Conservation (phyloP, 2,329 filamentous ascomycete species). For the Sporothrix globosa region DNA sequence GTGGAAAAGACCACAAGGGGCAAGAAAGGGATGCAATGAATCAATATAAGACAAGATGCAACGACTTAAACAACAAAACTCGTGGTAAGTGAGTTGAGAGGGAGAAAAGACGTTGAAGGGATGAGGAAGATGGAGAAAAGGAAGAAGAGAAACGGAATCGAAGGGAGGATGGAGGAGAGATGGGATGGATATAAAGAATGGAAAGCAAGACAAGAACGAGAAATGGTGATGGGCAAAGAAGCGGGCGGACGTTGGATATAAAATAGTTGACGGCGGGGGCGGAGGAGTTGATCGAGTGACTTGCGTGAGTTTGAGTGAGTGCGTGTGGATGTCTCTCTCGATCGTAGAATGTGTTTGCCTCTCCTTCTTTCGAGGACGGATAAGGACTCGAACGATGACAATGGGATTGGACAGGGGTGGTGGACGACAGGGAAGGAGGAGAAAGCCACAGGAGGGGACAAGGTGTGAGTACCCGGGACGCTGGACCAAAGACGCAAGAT, state of each 20-base stretch:
- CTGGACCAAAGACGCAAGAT: constrained; percentile 21
- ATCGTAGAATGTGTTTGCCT: background rate
- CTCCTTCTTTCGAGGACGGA: background rate
- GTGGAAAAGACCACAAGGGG: background rate
- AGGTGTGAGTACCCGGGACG: constrained; percentile 1
- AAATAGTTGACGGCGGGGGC: constrained; percentile 25
- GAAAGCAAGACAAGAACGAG: constrained; percentile 22
- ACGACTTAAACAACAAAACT: background rate
- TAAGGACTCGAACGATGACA: constrained; percentile 4
- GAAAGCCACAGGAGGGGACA: constrained; percentile 17
- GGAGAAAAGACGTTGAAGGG: constrained; percentile 23
- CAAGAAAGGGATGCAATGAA: background rate
- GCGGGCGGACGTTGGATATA: constrained; percentile 32
- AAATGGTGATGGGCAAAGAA: constrained; percentile 30
- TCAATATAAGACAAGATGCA: constrained; percentile 10
- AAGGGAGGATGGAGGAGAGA: background rate
- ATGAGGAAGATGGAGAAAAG: constrained; percentile 24
- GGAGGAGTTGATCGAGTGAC: constrained; percentile 10
- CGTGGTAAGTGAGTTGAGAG: constrained; percentile 1
- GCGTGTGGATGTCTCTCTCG: constrained; percentile 15
- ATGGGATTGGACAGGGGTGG: constrained; percentile 20
- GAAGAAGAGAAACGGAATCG: background rate
- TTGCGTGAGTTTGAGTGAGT: background rate
- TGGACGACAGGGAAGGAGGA: constrained; percentile 12
- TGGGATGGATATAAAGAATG: constrained; percentile 25